phyloP scores from a whole-genome alignment of 1,139 yeast genomes.

The Saccharomyces hybrid region DNA sequence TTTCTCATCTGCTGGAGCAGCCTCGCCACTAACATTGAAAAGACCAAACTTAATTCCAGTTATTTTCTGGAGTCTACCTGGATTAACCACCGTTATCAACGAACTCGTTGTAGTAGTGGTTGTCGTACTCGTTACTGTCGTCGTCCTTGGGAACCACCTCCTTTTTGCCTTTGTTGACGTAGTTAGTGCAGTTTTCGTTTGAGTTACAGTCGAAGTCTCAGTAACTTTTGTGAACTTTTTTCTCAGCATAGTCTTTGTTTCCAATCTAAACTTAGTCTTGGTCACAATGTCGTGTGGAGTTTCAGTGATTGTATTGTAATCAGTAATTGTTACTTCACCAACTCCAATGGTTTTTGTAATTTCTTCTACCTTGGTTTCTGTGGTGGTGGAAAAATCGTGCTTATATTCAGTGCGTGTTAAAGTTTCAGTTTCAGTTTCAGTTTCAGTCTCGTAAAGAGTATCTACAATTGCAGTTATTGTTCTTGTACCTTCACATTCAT shows the following conservation, averaged over 20 bases:
- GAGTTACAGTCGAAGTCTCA: no score
- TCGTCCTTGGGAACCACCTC: conserved; percentile 14
- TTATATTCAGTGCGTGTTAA: no score
- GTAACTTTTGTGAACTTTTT: no score
- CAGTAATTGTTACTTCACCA: no score
- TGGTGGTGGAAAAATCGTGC: conserved; percentile 1
- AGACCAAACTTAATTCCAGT: neutral
- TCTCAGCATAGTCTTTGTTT: no score
- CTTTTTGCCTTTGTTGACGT: conserved; percentile 13
- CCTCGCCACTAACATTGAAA: neutral
- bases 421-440: neutral
- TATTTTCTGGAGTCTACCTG: neutral
- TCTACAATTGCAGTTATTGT: conserved; percentile 5
- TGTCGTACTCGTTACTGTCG: conserved; percentile 13
- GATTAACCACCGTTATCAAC: neutral
- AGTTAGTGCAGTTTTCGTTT: neutral
- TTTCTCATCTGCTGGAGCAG: neutral
- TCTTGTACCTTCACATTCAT: conserved; percentile 5
- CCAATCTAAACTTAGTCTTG: no score
- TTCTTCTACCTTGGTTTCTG: no score
- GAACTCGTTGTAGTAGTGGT: neutral
- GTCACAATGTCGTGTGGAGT: no score
- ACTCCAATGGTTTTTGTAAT: no score
- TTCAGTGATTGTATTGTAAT: no score
- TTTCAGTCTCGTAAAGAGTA: neutral